These are phyloP conservation scores for Amphicarpaea edgeworthii DNA, from an alignment of 306 rosid genomes.

Conservation along the genomic window DNA sequence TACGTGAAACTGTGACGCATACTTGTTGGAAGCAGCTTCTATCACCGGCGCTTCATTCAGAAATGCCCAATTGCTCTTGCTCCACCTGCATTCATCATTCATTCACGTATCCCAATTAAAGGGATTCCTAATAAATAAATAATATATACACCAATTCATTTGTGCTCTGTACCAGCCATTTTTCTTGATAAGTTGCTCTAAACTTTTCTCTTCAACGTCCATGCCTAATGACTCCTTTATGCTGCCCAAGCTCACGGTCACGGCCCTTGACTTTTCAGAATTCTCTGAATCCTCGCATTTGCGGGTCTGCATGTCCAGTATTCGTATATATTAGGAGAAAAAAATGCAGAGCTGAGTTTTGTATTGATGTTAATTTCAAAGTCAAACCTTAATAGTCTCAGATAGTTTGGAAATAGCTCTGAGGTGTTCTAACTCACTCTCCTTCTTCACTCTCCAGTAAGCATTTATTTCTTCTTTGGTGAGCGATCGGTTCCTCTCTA, in stretches of 20 bases:
- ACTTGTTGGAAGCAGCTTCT: slow-evolving; percentile 62
- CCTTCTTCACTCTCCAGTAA: slow-evolving; percentile 63
- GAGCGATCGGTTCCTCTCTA: slow-evolving; percentile 61
- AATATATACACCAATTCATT: no score
- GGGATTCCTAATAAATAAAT: background rate
- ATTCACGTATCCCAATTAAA: background rate
- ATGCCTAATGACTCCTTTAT: slow-evolving; percentile 37
- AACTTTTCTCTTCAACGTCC: slow-evolving; percentile 43
- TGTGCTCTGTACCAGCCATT: slow-evolving; percentile 77
- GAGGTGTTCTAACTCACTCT: slow-evolving; percentile 64
- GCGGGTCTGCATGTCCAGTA: slow-evolving; percentile 25
- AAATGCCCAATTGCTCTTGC: slow-evolving; percentile 85
- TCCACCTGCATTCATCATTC: slow-evolving; percentile 85
- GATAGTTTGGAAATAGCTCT: slow-evolving; percentile 51
- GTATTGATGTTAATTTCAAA: background rate
- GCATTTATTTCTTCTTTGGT: slow-evolving; percentile 68
- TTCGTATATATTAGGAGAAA: no score
- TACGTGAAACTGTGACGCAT: slow-evolving; percentile 68
- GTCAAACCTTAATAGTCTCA: slow-evolving; percentile 50
- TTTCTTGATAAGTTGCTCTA: slow-evolving; percentile 56
- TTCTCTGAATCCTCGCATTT: slow-evolving; percentile 17
- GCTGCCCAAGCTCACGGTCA: slow-evolving; percentile 45
- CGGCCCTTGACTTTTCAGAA: slow-evolving; percentile 48
- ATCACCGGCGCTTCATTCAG: slow-evolving; percentile 75
- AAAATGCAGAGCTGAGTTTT: background rate